Evolutionary conservation across 2,329 filamentous ascomycete species (phyloP).

Genomic region (Xylariales sp.): DNA sequence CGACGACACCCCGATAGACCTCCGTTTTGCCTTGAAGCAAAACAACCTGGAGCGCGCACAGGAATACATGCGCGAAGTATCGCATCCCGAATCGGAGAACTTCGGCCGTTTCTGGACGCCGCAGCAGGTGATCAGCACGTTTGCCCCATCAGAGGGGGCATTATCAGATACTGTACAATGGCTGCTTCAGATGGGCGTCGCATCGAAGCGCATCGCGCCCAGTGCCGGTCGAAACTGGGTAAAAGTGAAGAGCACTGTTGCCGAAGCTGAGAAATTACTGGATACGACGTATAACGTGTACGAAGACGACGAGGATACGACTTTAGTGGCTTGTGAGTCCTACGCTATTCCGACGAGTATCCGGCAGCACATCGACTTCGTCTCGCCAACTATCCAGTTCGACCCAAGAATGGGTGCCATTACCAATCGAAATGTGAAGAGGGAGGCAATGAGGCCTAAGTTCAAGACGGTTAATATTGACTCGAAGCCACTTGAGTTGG

Average conservation of each 20-base stretch:
- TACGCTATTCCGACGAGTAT: conserved; percentile 20
- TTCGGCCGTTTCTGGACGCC: conserved; percentile 30
- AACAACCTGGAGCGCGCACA: conserved; percentile 24
- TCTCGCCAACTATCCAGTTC: conserved; percentile 31
- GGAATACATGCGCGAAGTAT: conserved; percentile 27
- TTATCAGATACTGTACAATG: conserved; percentile 16
- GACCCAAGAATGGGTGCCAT: conserved; percentile 13
- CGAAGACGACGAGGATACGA: conserved; percentile 12
- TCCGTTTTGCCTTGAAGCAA: conserved; percentile 30
- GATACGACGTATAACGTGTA: conserved; percentile 21
- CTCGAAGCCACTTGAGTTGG: background rate
- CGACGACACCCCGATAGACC: conserved; percentile 9
- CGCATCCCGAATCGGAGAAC: conserved; percentile 23
- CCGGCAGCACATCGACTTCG: conserved; percentile 27
- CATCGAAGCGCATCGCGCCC: conserved; percentile 4
- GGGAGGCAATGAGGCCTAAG: conserved; percentile 14
- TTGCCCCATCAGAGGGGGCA: conserved; percentile 22
- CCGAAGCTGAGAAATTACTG: conserved; percentile 29
- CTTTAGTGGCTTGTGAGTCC: conserved; percentile 19
- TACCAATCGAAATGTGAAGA: background rate
- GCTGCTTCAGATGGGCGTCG: conserved; percentile 22
- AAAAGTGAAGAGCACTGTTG: conserved; percentile 24
- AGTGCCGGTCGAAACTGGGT: conserved; percentile 28
- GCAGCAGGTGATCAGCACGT: conserved; percentile 22
- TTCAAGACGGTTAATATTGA: background rate